Base-by-base conservation (phyloP, 768 basidiomycete species). In the Kwoniella heveanensis region DNA sequence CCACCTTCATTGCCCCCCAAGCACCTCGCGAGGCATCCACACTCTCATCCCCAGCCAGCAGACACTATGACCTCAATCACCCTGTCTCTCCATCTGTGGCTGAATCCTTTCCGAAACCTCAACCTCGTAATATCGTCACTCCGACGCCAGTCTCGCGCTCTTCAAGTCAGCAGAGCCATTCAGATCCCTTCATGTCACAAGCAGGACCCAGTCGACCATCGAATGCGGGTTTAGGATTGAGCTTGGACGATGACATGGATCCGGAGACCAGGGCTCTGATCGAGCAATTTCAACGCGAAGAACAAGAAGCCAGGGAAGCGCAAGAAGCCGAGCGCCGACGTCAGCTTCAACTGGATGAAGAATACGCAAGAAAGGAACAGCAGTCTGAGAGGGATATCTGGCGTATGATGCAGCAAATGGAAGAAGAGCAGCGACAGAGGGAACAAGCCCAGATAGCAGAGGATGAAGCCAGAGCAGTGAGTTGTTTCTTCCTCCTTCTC, bases 381-480 rank as follows among this genome's bases (percentile, higher is more conserved):
- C 73, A 74, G 50, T 65, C 72, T 25, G 80, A 81, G 57, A 70
- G 77, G 61, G 74, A 74, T 21, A 67, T 74, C 9, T 81, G 78
- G 74, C 66, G 77, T 54, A 65, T 66, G 37, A 68, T 74, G 68
- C 72, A 79, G 63, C 58, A 59, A 29, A 60, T 68, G 51, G 59
- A 73, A 54, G 17, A 58, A 13, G 62, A 72, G 54, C 53, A 73
- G 30, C 64, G 65, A 44, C 71, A 74, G 39, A 51, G 65, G 30
- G 58, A 69, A 32, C 70, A 70, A 44, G 65, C 62, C 17, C 75
- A 77, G 56, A 67, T 77, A 1, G 64, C 65, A 26, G 62, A 68
- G 32, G 78, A 79, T 63, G 75, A 68, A 46, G 50, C 52, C 13
- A 56, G 68, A 71, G 75, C 75, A 30, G 74, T 77, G 57, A 70